Evolutionary conservation across 2,329 filamentous ascomycete genomes (phyloP).

Genomic region (Drechslera avenae): DNA sequence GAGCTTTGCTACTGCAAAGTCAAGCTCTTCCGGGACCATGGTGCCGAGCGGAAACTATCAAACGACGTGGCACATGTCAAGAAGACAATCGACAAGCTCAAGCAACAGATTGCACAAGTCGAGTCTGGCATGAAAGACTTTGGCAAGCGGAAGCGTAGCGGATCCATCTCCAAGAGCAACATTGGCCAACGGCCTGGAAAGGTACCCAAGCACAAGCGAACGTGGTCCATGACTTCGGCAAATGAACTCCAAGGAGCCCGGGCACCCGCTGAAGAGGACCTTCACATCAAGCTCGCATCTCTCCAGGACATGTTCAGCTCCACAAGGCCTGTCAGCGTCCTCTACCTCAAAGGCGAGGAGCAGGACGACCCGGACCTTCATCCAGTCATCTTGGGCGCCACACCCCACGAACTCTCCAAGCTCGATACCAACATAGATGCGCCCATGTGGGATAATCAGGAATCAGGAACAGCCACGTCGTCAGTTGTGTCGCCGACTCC

Average conservation of each 20-base stretch:
- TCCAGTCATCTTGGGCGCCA: constrained; percentile 74
- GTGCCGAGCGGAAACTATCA: constrained; percentile 90
- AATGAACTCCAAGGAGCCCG: constrained; percentile 52
- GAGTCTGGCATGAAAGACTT: constrained; percentile 65
- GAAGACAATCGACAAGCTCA: constrained; percentile 94
- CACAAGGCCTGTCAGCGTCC: constrained; percentile 75
- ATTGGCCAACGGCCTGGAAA: constrained; percentile 72
- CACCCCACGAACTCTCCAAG: constrained; percentile 65
- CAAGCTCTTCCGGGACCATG: constrained; percentile 94
- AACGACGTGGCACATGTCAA: constrained; percentile 95
- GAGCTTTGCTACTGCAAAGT: constrained; percentile 96
- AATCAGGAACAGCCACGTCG: constrained; percentile 61
- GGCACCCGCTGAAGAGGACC: constrained; percentile 65
- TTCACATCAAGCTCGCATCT: constrained; percentile 77
- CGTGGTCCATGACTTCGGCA: constrained; percentile 89
- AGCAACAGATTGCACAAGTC: constrained; percentile 85
- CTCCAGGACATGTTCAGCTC: constrained; percentile 90
- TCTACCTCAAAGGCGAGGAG: constrained; percentile 78
- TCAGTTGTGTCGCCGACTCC: constrained; percentile 58
- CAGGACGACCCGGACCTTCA: constrained; percentile 79
- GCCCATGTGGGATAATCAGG: constrained; percentile 55
- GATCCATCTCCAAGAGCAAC: constrained; percentile 54
- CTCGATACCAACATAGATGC: constrained; percentile 51
- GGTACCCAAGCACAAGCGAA: constrained; percentile 85
- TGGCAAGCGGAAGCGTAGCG: constrained; percentile 65